A percentile compares a stretch with the other conserved stretches of the same genome.
These are phyloP conservation scores for Epichloe scottii DNA, from an alignment of 2,329 filamentous ascomycete species.

Conservation along the genomic window DNA sequence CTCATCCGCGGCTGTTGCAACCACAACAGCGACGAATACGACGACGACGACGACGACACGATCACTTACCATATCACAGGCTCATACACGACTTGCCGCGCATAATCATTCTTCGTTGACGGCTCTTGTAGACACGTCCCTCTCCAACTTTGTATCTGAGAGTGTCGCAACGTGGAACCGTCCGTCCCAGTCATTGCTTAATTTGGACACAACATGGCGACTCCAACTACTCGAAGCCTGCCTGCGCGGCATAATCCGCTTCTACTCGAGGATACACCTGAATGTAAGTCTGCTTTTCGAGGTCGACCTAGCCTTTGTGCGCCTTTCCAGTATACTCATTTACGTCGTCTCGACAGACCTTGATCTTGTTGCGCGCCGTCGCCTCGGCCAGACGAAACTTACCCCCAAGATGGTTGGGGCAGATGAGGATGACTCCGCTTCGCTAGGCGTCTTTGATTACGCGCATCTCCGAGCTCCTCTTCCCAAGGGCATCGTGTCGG, in stretches of 20 bases:
- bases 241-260: constrained; percentile 54
- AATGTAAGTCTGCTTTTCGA: constrained; percentile 34
- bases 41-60: background rate
- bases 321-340: background rate
- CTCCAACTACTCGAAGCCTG: constrained; percentile 30
- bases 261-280: constrained; percentile 49
- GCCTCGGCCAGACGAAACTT: constrained; percentile 85
- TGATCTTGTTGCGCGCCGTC: constrained; percentile 70
- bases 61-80: background rate
- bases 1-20: background rate
- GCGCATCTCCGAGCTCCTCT: constrained; percentile 87
- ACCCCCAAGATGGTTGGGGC: constrained; percentile 66
- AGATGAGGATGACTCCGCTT: constrained; percentile 60
- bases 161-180: constrained; percentile 2
- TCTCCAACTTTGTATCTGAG: background rate
- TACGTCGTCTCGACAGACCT: constrained; percentile 35
- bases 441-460: constrained; percentile 83
- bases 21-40: background rate
- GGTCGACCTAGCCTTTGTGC: background rate
- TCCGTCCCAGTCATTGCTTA: background rate
- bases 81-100: background rate
- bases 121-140: background rate
- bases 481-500: constrained; percentile 81
- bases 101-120: background rate
- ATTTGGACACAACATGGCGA: constrained; percentile 19